Conservation (phyloP, 495 filamentous ascomycete species). For the Penicillium odoratum region DNA sequence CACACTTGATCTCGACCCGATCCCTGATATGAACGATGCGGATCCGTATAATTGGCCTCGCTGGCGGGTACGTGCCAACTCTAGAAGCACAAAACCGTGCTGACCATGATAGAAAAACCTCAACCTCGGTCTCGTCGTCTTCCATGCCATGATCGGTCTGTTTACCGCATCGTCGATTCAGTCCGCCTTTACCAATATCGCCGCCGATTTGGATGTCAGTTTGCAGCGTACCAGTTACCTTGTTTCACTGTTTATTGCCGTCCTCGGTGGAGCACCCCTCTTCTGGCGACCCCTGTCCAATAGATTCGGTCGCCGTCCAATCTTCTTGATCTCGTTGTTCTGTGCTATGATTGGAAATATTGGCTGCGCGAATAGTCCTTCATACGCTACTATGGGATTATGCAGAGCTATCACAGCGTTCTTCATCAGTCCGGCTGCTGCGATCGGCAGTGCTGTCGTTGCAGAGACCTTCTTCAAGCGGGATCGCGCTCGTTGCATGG, state of each 20-base stretch:
- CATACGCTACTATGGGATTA: slow-evolving; percentile 41
- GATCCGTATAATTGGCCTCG: slow-evolving; percentile 57
- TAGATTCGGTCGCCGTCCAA: slow-evolving; percentile 52
- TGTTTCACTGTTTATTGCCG: slow-evolving; percentile 51
- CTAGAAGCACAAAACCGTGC: not conserved
- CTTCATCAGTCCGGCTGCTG: slow-evolving; percentile 51
- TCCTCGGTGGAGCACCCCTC: slow-evolving; percentile 51
- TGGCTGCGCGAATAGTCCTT: slow-evolving; percentile 44
- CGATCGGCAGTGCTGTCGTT: slow-evolving; percentile 44
- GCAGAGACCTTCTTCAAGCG: slow-evolving; percentile 48
- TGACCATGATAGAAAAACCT: slow-evolving; percentile 45
- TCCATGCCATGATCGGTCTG: slow-evolving; percentile 57
- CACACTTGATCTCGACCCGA: slow-evolving; percentile 51
- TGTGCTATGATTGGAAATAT: slow-evolving; percentile 48
- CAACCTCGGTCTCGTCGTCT: slow-evolving; percentile 54
- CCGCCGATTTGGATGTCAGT: slow-evolving; percentile 44
- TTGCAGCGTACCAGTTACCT: slow-evolving; percentile 52
- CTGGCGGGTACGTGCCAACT: slow-evolving; percentile 31
- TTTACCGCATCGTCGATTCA: slow-evolving; percentile 55
- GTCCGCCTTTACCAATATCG: slow-evolving; percentile 51
- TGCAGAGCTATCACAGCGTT: slow-evolving; percentile 49
- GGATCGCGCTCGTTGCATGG: slow-evolving; percentile 47
- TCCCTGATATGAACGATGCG: slow-evolving; percentile 45
- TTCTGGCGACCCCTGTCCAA: slow-evolving; percentile 57
- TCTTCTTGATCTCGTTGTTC: slow-evolving; percentile 50